Percentiles rank a stretch among this genome's conserved stretches.
These are phyloP conservation scores for Dimocarpus longan DNA, from an alignment of 345 rosid species.

Conservation along the genomic window DNA sequence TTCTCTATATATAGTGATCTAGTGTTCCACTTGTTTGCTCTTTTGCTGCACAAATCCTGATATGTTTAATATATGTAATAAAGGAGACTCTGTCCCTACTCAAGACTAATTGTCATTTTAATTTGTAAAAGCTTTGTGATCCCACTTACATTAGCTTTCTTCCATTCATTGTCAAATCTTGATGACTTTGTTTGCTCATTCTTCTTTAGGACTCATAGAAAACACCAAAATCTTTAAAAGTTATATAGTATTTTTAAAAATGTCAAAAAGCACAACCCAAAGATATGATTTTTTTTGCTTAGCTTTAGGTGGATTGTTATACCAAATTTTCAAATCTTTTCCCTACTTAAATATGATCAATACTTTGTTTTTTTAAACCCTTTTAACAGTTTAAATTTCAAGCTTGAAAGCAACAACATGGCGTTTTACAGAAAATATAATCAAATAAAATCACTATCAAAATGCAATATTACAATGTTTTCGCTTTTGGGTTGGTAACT, in stretches of 20 bases:
- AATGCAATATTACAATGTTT: neutral
- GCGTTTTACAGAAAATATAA: no score
- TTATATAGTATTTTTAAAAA: neutral
- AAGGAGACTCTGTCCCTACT: neutral
- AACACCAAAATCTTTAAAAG: constrained; percentile 26
- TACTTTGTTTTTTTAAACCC: neutral
- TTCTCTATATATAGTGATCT: neutral
- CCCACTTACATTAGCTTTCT: constrained; percentile 18
- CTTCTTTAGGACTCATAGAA: constrained; percentile 9
- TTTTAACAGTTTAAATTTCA: neutral
- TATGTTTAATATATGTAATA: neutral
- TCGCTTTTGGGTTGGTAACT: no score
- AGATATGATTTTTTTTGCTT: neutral
- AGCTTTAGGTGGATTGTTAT: neutral
- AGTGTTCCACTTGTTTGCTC: neutral
- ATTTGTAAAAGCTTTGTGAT: neutral
- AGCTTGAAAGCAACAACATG: neutral
- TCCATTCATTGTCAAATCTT: constrained; percentile 22
- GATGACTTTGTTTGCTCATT: constrained; percentile 8
- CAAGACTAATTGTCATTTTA: neutral
- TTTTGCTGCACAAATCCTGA: neutral
- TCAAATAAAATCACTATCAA: neutral
- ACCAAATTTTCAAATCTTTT: no score
- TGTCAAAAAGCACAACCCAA: constrained; percentile 11
- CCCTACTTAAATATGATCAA: neutral